Percentiles rank a stretch among this genome's conserved stretches.
Conservation (phyloP, 1,284 basidiomycete genomes). For the Meira nashicola region DNA sequence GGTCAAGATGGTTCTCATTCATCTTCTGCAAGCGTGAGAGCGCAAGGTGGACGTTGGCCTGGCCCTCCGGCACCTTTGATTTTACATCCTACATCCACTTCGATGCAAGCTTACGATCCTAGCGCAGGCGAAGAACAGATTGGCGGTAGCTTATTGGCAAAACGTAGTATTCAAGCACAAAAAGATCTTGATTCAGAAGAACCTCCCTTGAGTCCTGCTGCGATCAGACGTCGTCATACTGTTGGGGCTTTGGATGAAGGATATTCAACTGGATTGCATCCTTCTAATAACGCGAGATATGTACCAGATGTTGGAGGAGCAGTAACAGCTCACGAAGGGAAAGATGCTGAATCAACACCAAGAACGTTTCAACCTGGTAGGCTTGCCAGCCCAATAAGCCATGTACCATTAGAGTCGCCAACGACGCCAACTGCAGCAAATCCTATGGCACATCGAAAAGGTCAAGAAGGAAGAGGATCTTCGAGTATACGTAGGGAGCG, state of each 20-base stretch:
- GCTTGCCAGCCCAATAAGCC: background rate
- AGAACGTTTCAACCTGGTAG: background rate
- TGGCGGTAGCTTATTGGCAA: background rate
- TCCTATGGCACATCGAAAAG: background rate
- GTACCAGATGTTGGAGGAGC: too few relatives aligned
- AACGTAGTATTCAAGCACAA: slow-evolving; percentile 3
- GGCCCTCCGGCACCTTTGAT: too few relatives aligned
- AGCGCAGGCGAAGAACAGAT: too few relatives aligned
- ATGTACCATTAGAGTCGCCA: background rate
- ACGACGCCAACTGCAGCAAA: background rate
- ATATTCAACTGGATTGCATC: background rate
- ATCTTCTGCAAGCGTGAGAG: too few relatives aligned
- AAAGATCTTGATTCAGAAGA: background rate
- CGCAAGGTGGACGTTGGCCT: too few relatives aligned
- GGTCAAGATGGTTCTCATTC: too few relatives aligned
- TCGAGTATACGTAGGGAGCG: background rate
- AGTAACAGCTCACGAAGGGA: too few relatives aligned
- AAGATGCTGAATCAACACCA: background rate
- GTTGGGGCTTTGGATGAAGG: slow-evolving; percentile 7
- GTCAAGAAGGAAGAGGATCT: too few relatives aligned
- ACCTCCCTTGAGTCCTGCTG: background rate
- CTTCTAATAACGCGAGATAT: background rate
- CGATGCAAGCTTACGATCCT: too few relatives aligned
- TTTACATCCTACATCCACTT: too few relatives aligned
- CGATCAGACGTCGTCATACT: slow-evolving; percentile 1